phyloP scores from a whole-genome alignment of 1,284 basidiomycete species.

The Mycosarcoma mackinlayi region DNA sequence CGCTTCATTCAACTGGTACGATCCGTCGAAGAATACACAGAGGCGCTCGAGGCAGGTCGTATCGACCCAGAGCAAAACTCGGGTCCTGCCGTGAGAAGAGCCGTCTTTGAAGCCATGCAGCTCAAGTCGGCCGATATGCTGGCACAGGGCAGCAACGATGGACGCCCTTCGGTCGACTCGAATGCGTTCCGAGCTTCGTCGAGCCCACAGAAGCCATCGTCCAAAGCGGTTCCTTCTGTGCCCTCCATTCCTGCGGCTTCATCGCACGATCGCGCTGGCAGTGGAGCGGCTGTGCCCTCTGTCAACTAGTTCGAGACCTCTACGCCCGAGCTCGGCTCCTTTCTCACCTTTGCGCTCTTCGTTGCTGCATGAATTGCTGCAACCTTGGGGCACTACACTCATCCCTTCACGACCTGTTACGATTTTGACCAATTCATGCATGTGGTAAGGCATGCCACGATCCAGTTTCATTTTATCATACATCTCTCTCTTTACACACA shows the following conservation, averaged over 20 bases:
- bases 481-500: too few relatives aligned
- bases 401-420: constrained; percentile 5
- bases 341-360: background rate
- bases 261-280: constrained; percentile 10
- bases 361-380: constrained; percentile 10
- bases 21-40: constrained; percentile 65
- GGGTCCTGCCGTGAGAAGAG: constrained; percentile 53
- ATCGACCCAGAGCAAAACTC: constrained; percentile 54
- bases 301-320: constrained; percentile 1
- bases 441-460: background rate
- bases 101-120: constrained; percentile 61
- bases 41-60: constrained; percentile 58
- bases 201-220: constrained; percentile 8
- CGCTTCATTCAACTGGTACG: constrained; percentile 59
- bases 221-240: constrained; percentile 11
- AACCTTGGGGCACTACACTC: background rate
- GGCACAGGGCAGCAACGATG: constrained; percentile 31
- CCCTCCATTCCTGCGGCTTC: constrained; percentile 12
- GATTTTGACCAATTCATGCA: background rate
- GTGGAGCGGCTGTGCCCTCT: constrained; percentile 8
- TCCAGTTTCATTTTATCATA: too few relatives aligned
- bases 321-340: background rate
- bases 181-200: constrained; percentile 5
- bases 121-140: constrained; percentile 45
- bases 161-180: constrained; percentile 35